Conservation (phyloP, 176 grass and related monocot species). For the Musa troglodytarum region DNA sequence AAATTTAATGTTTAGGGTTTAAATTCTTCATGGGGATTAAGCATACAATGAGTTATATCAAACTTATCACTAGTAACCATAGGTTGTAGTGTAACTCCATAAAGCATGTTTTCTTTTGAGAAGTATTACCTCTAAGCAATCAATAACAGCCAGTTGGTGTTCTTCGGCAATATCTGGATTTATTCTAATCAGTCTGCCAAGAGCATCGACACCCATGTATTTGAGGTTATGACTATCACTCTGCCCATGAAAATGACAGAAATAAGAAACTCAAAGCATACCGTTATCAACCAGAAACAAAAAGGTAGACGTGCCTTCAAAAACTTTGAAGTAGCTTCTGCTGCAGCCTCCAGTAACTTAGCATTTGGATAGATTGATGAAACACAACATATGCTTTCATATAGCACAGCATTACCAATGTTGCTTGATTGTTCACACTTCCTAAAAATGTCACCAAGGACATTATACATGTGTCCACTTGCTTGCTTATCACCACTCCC, state of each 20-base stretch:
- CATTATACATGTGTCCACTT: slow-evolving; percentile 77
- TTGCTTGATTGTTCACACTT: slow-evolving; percentile 92
- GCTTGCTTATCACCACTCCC: slow-evolving; percentile 90
- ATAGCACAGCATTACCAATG: slow-evolving; percentile 95
- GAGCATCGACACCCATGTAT: slow-evolving; percentile 98
- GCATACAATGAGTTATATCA: too few relatives aligned
- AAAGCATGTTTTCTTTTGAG: too few relatives aligned
- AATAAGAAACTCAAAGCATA: background rate
- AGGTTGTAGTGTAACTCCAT: too few relatives aligned
- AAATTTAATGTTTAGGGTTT: too few relatives aligned
- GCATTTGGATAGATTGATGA: slow-evolving; percentile 92
- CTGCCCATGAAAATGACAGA: slow-evolving; percentile 28
- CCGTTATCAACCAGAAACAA: background rate
- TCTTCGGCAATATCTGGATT: slow-evolving; percentile 99
- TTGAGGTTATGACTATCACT: slow-evolving; percentile 99
- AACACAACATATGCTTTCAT: slow-evolving; percentile 91
- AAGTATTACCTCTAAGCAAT: slow-evolving; percentile 91
- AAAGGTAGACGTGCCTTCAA: slow-evolving; percentile 50
- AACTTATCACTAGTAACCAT: too few relatives aligned
- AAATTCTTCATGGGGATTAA: too few relatives aligned
- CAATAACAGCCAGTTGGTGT: slow-evolving; percentile 95
- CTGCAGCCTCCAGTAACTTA: slow-evolving; percentile 81
- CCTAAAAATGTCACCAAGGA: slow-evolving; percentile 89
- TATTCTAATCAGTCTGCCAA: slow-evolving; percentile 92
- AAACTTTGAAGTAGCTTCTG: slow-evolving; percentile 96